Conservation (phyloP, 441 rosid genomes). For the Dalechampia spathulata region DNA sequence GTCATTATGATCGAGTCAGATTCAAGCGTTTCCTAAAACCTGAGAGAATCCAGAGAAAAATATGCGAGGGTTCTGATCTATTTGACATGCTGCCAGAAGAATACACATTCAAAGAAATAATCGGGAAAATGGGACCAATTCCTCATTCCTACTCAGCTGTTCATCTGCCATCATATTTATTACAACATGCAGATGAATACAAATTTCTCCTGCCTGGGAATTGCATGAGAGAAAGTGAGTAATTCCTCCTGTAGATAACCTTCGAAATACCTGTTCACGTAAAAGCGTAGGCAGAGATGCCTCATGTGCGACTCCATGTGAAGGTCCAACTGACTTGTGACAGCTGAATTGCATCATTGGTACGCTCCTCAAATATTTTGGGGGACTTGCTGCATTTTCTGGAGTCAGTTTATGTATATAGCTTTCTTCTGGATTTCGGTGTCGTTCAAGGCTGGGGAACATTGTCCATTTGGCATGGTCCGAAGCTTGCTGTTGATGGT, state of each 20-base stretch:
- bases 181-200: slow-evolving; percentile 75
- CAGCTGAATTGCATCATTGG: slow-evolving; percentile 3
- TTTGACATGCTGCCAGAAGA: slow-evolving; percentile 97
- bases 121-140: slow-evolving; percentile 93
- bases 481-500: no score
- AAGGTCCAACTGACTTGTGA: slow-evolving; percentile 25
- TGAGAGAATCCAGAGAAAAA: slow-evolving; percentile 73
- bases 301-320: slow-evolving; percentile 19
- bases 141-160: slow-evolving; percentile 93
- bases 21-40: slow-evolving; percentile 74
- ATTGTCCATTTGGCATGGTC: slow-evolving; percentile 18
- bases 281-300: slow-evolving; percentile 22
- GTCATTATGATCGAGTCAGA: slow-evolving; percentile 86
- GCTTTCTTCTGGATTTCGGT: slow-evolving; percentile 14
- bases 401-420: slow-evolving; percentile 37
- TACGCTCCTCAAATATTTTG: slow-evolving; percentile 13
- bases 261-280: slow-evolving; percentile 10
- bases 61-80: slow-evolving; percentile 84
- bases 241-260: neutral
- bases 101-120: slow-evolving; percentile 85
- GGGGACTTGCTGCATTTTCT: slow-evolving; percentile 18
- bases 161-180: slow-evolving; percentile 79
- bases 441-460: no score
- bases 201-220: slow-evolving; percentile 85
- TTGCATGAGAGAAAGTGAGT: slow-evolving; percentile 66